phyloP scores from a whole-genome alignment of 495 filamentous ascomycete species.

The Pyrenula massariospora region DNA sequence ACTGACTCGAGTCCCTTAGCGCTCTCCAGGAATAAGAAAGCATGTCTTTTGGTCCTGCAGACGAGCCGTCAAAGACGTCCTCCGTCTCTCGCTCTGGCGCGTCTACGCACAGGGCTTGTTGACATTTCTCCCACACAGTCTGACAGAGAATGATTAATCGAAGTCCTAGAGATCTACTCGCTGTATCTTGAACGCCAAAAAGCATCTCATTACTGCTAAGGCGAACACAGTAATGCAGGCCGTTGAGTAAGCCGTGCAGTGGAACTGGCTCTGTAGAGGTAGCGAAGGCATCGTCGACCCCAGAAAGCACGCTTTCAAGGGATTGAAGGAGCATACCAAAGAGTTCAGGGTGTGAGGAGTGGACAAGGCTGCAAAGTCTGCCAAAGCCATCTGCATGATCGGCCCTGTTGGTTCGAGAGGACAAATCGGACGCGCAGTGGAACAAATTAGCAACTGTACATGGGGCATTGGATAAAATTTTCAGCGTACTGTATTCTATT shows the following conservation, averaged over 20 bases:
- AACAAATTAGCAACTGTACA: constrained; percentile 27
- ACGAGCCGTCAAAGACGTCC: constrained; percentile 56
- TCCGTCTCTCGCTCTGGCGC: constrained; percentile 83
- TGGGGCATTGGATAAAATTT: constrained; percentile 1
- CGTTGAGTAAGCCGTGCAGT: constrained; percentile 43
- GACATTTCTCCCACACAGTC: constrained; percentile 63
- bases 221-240: constrained; percentile 29
- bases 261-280: constrained; percentile 33
- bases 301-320: constrained; percentile 35
- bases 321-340: constrained; percentile 22
- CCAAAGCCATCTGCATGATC: constrained; percentile 82
- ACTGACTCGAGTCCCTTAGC: constrained; percentile 78
- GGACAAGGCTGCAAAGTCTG: constrained; percentile 27
- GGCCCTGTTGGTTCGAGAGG: constrained; percentile 57
- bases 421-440: constrained; percentile 41
- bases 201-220: neutral
- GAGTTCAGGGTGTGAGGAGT: neutral
- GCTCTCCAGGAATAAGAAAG: constrained; percentile 90
- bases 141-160: constrained; percentile 26
- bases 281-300: constrained; percentile 32
- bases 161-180: neutral
- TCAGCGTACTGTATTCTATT: neutral
- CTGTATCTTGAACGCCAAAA: constrained; percentile 3
- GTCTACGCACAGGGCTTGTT: constrained; percentile 71
- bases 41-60: constrained; percentile 66